Conservation (phyloP, 176 grass and related monocot genomes). For the Alopecurus myosuroides region DNA sequence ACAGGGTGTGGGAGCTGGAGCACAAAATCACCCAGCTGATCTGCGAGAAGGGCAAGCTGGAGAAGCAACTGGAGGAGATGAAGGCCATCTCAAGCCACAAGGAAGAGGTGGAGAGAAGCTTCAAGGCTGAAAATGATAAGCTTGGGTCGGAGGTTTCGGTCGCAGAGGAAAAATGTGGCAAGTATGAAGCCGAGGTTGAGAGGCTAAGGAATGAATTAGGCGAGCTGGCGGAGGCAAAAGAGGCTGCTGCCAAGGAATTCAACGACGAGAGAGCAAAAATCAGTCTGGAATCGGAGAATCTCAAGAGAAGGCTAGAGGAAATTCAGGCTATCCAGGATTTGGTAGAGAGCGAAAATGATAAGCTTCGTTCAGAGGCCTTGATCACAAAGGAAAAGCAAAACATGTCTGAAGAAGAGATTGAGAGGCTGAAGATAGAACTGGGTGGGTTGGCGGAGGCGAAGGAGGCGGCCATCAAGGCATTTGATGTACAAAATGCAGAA, state of each 20-base stretch:
- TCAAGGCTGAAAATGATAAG: neutral
- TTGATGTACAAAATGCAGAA: neutral
- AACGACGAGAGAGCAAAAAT: neutral
- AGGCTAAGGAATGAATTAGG: neutral
- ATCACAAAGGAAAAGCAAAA: neutral
- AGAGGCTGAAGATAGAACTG: neutral
- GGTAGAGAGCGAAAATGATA: neutral
- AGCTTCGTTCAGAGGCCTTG: neutral
- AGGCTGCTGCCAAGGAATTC: neutral
- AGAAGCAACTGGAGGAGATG: slow-evolving; percentile 6
- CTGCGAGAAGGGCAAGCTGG: neutral
- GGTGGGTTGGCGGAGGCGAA: slow-evolving; percentile 20
- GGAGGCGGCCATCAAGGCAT: neutral
- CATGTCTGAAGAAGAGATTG: slow-evolving; percentile 2
- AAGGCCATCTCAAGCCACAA: slow-evolving; percentile 10
- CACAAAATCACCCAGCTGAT: neutral
- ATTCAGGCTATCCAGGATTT: neutral
- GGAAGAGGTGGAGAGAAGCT: slow-evolving; percentile 8
- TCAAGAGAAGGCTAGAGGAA: neutral
- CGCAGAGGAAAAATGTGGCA: neutral
- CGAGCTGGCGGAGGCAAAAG: neutral
- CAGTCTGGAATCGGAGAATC: neutral
- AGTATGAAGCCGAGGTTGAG: neutral
- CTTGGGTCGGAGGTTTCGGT: neutral
- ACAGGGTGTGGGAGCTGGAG: slow-evolving; percentile 10